Percentiles rank a stretch among this genome's conserved stretches.
These are phyloP conservation scores for Candolleomyces efflorescens DNA, from an alignment of 768 basidiomycete genomes.

Conservation along the genomic window DNA sequence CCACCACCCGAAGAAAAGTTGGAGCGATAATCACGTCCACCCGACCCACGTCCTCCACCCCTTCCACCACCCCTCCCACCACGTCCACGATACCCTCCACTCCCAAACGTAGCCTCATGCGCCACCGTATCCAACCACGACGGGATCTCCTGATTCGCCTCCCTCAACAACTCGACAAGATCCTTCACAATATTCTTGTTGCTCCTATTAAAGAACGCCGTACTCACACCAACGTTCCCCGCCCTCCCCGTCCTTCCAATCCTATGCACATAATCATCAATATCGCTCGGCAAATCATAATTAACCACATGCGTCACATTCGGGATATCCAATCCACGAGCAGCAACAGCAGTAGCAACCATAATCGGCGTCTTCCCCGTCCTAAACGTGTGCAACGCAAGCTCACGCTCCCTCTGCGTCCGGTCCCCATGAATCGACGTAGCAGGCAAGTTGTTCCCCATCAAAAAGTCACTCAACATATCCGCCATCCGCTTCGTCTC, in stretches of 20 bases:
- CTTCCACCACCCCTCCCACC: conserved; percentile 59
- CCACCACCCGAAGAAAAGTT: conserved; percentile 22
- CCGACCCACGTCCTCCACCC: conserved; percentile 44
- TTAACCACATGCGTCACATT: conserved; percentile 99
- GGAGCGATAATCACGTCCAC: conserved; percentile 44
- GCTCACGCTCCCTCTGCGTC: conserved; percentile 96
- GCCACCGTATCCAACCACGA: conserved; percentile 85
- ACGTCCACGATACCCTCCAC: conserved; percentile 49
- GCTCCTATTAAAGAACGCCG: conserved; percentile 93
- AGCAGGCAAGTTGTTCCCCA: conserved; percentile 75
- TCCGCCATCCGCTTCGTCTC: conserved; percentile 99
- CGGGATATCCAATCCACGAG: conserved; percentile 98
- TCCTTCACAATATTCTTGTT: conserved; percentile 93
- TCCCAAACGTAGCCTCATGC: conserved; percentile 69
- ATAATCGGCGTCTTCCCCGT: conserved; percentile 92
- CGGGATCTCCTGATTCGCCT: conserved; percentile 96
- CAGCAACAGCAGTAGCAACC: conserved; percentile 98
- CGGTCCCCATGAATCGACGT: conserved; percentile 99
- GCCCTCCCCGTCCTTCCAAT: conserved; percentile 99
- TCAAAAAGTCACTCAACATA: conserved; percentile 94
- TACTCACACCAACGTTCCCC: conserved; percentile 93
- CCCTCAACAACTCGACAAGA: conserved; percentile 87
- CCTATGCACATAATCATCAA: conserved; percentile 98
- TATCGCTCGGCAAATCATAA: conserved; percentile 96
- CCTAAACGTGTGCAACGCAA: conserved; percentile 92